These are phyloP conservation scores for Saccharomyces jurei DNA, from an alignment of 805 yeast species.

Conservation along the genomic window DNA sequence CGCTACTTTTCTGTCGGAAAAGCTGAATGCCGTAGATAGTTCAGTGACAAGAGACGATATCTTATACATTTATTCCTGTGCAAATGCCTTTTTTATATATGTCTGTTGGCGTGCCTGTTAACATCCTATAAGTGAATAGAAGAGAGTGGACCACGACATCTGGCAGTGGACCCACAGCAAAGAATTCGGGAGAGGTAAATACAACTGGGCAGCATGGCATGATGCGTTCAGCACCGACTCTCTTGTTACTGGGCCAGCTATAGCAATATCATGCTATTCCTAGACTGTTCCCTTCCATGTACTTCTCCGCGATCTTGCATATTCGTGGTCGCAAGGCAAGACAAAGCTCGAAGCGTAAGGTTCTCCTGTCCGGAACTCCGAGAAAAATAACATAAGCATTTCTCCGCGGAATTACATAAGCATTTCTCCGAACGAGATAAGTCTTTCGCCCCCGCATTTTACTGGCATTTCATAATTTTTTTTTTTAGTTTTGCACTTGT, in stretches of 20 bases:
- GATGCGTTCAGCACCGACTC: not conserved
- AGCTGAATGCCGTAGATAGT: not conserved
- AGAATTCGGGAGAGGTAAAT: not conserved
- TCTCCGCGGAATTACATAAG: not conserved
- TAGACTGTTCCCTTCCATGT: not conserved
- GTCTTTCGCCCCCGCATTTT: not conserved
- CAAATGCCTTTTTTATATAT: no score
- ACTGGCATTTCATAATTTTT: not conserved
- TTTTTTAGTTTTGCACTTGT: not conserved
- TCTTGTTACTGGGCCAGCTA: not conserved
- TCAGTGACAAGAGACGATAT: no score
- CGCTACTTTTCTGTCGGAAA: no score
- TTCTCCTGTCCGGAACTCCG: not conserved
- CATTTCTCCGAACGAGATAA: not conserved
- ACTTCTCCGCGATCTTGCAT: not conserved
- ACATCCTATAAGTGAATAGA: no score
- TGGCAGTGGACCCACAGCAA: no score
- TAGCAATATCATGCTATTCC: not conserved
- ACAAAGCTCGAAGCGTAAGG: not conserved
- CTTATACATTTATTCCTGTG: no score
- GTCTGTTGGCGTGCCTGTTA: no score
- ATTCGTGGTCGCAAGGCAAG: not conserved
- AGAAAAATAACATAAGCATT: not conserved
- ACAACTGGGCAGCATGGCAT: not conserved
- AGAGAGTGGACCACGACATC: no score